phyloP scores from a whole-genome alignment of 2,329 filamentous ascomycete genomes.

The Aspergillus piperis region DNA sequence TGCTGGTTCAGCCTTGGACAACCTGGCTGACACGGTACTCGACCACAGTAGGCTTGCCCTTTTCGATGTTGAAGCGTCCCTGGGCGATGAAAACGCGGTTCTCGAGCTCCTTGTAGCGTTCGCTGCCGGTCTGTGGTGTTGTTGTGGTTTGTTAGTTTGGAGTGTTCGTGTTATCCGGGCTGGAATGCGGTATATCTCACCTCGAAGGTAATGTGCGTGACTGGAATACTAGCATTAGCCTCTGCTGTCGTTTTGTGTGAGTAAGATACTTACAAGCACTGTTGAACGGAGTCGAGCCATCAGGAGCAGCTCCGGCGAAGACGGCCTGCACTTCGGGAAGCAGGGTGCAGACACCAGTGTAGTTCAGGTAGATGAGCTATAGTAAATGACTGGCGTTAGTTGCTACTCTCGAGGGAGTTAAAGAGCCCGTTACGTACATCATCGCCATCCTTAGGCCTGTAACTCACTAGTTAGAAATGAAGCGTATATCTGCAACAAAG shows the following conservation, averaged over 20 bases:
- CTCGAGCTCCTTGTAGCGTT: slow-evolving; percentile 45
- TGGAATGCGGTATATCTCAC: slow-evolving; percentile 20
- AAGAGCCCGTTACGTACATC: slow-evolving; percentile 28
- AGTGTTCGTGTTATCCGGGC: neutral
- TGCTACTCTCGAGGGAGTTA: neutral
- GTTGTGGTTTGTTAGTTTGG: neutral
- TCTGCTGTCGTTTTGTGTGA: neutral
- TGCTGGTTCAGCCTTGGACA: slow-evolving; percentile 21
- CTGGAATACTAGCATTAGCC: slow-evolving; percentile 22
- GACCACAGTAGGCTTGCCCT: slow-evolving; percentile 39
- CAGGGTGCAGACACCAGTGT: slow-evolving; percentile 43
- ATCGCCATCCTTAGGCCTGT: slow-evolving; percentile 36
- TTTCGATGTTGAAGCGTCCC: slow-evolving; percentile 42
- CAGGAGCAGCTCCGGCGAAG: slow-evolving; percentile 33
- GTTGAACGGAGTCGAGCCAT: slow-evolving; percentile 41
- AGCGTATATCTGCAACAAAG: neutral
- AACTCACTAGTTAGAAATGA: slow-evolving; percentile 7
- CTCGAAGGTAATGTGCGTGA: slow-evolving; percentile 42
- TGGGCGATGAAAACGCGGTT: slow-evolving; percentile 43
- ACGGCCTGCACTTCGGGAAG: slow-evolving; percentile 36
- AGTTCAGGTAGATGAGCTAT: slow-evolving; percentile 42
- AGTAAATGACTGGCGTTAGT: neutral
- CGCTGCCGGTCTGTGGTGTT: slow-evolving; percentile 43
- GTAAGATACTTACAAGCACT: slow-evolving; percentile 38
- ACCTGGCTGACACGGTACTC: slow-evolving; percentile 48